Evolutionary conservation across 2,329 filamentous ascomycete genomes (phyloP).

Genomic region (Sporothrix dimorphospora): DNA sequence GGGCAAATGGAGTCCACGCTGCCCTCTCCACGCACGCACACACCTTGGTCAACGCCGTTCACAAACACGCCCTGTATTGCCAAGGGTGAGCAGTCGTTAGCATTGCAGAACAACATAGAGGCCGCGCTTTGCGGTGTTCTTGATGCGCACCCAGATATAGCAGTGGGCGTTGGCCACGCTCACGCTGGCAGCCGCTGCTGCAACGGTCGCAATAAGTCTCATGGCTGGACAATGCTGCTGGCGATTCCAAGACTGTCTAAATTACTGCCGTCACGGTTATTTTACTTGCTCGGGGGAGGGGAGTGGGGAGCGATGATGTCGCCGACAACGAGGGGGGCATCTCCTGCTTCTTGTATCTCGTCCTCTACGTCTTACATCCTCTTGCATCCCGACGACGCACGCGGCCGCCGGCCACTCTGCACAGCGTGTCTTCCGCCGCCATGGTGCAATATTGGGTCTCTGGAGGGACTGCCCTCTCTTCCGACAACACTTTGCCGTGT

Average conservation of each 20-base stretch:
- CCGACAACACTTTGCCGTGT: background rate
- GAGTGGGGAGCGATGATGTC: background rate
- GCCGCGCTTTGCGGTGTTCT: background rate
- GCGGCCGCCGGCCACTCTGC: background rate
- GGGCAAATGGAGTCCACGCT: background rate
- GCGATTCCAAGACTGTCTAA: background rate
- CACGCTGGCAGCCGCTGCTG: constrained; percentile 23
- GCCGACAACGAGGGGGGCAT: background rate
- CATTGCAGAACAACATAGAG: background rate
- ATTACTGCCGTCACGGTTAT: background rate
- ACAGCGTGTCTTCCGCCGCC: background rate
- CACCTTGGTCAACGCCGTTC: constrained; percentile 36
- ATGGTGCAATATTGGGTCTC: background rate
- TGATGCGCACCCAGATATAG: constrained; percentile 34
- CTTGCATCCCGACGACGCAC: background rate
- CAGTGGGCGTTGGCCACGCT: constrained; percentile 32
- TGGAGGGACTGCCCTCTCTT: background rate
- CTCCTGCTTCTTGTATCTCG: background rate
- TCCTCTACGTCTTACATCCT: background rate
- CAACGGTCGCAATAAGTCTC: background rate
- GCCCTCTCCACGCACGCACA: background rate
- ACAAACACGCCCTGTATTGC: constrained; percentile 35
- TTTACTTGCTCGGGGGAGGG: background rate
- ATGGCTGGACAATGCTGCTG: background rate
- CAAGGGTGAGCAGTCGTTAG: background rate